phyloP scores from a whole-genome alignment of 2,329 filamentous ascomycete species.

The Ramularia endophylla region DNA sequence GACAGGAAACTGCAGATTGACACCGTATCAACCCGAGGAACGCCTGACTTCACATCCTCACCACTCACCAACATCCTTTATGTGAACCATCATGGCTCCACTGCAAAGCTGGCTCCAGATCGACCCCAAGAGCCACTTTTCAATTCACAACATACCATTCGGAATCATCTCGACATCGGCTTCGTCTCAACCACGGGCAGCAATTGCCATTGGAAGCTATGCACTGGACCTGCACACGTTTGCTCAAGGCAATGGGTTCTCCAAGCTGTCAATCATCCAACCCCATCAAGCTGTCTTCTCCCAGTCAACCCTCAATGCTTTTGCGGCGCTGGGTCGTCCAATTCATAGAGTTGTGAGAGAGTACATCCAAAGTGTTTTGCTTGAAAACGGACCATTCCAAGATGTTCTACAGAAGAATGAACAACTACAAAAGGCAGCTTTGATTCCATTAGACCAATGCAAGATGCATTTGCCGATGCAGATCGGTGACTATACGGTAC shows the following conservation, averaged over 20 bases:
- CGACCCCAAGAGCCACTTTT: constrained; percentile 60
- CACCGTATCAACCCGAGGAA: too few species aligned
- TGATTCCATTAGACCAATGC: constrained; percentile 55
- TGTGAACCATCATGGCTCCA: constrained; percentile 25
- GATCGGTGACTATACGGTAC: constrained; percentile 63
- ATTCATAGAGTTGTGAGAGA: constrained; percentile 63
- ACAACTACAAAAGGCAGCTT: constrained; percentile 49
- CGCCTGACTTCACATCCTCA: too few species aligned
- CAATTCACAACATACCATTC: constrained; percentile 75
- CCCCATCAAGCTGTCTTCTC: constrained; percentile 57
- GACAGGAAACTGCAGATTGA: too few species aligned
- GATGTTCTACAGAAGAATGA: constrained; percentile 59
- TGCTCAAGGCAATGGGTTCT: constrained; percentile 54
- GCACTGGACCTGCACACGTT: constrained; percentile 65
- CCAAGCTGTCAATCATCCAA: constrained; percentile 51
- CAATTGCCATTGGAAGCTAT: constrained; percentile 66
- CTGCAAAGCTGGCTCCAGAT: constrained; percentile 54
- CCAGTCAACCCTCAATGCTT: constrained; percentile 62
- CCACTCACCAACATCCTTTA: too few species aligned
- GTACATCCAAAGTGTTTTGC: constrained; percentile 63
- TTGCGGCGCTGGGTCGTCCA: constrained; percentile 64
- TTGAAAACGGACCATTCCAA: constrained; percentile 53
- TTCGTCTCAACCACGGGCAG: constrained; percentile 54
- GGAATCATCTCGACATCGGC: constrained; percentile 66
- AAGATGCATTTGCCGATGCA: constrained; percentile 67